Base-by-base conservation (phyloP, 1,139 yeast species). In the Lodderomyces oxycetoniae region DNA sequence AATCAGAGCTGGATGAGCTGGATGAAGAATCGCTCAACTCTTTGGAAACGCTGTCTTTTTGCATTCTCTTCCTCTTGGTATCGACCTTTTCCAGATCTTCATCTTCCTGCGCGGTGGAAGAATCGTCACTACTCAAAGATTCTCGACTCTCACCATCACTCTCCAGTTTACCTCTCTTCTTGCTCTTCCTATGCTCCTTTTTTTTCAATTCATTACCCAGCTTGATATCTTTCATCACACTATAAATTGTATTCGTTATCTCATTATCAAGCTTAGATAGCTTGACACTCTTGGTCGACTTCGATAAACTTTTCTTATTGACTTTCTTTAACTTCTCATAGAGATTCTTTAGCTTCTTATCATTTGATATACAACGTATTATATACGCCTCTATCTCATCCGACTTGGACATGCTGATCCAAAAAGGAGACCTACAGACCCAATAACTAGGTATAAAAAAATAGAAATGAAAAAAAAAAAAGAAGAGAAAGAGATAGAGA, bases 271-370 rank as follows among this genome's bases (percentile, higher is more conserved):
- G 17, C 12, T 11, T 5, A 11, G 19, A 20, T 3, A 30, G 21
- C 3, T 30, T 15, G 27, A 30, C 14, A 17, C 6, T 21, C 23
- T 30, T 24, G 5, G 13, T 17, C 20, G 23, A 22, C 15, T 22
- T 17, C 9, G 33, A 39, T 44, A 8, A 47, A 40, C 30, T 22
- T 25, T 24, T 30, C 6, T 17, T 21, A 9, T 19, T 11, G 17
- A 31, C 17, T 4, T 19, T 26, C 11, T 25, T 14, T 24, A 31
- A 16, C 5, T 31, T 12, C 11, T 25, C 12, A 20, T 31, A n/a
- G n/a, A n/a, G n/a, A n/a, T n/a, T n/a, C n/a, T n/a, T n/a, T n/a
- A n/a, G n/a, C 5, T 31, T 12, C 11, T 25, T n/a, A 20, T 31
- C 34, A 17, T 25, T 26, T n/a, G 6, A 8, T 10, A 24, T 7